phyloP scores from a whole-genome alignment of 2,329 filamentous ascomycete species.

The Ophiosphaerella herpotricha region DNA sequence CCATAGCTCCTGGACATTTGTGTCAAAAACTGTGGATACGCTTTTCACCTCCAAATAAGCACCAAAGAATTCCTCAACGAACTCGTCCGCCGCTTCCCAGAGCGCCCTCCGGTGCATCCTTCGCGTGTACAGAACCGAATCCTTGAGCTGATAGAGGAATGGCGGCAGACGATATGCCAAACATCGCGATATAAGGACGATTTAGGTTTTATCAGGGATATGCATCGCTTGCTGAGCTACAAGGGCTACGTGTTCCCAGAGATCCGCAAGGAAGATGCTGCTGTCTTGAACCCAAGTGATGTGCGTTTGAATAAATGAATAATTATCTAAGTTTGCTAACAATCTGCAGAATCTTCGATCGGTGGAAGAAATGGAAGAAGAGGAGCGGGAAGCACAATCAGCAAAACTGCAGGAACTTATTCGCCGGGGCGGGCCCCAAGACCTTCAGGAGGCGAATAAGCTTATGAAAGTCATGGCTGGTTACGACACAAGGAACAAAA shows the following conservation, averaged over 20 bases:
- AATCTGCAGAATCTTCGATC: constrained; percentile 80
- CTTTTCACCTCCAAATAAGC: constrained; percentile 96
- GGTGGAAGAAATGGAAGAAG: constrained; percentile 97
- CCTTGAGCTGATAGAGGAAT: constrained; percentile 95
- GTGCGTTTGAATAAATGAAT: constrained; percentile 61
- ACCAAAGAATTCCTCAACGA: constrained; percentile 99
- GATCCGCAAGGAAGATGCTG: constrained; percentile 88
- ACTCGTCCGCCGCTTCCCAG: constrained; percentile 92
- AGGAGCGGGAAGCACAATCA: constrained; percentile 91
- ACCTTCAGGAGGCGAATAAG: constrained; percentile 94
- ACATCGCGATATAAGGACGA: constrained; percentile 98
- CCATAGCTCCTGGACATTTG: constrained; percentile 87
- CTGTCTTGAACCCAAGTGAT: constrained; percentile 94
- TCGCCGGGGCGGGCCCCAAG: constrained; percentile 84
- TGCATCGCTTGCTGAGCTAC: constrained; percentile 93
- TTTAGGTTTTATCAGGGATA: constrained; percentile 92
- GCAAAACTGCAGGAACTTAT: constrained; percentile 99
- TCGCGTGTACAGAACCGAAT: constrained; percentile 90
- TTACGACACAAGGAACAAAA: constrained; percentile 93
- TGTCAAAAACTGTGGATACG: constrained; percentile 99
- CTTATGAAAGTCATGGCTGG: constrained; percentile 99
- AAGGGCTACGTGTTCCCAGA: constrained; percentile 97
- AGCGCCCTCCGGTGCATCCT: constrained; percentile 83
- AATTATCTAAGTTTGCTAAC: constrained; percentile 18
- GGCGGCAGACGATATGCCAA: constrained; percentile 96